Percentiles rank a stretch among this genome's conserved stretches.
These are phyloP conservation scores for Fusarium nodosum DNA, from an alignment of 2,329 filamentous ascomycete genomes.

Conservation along the genomic window DNA sequence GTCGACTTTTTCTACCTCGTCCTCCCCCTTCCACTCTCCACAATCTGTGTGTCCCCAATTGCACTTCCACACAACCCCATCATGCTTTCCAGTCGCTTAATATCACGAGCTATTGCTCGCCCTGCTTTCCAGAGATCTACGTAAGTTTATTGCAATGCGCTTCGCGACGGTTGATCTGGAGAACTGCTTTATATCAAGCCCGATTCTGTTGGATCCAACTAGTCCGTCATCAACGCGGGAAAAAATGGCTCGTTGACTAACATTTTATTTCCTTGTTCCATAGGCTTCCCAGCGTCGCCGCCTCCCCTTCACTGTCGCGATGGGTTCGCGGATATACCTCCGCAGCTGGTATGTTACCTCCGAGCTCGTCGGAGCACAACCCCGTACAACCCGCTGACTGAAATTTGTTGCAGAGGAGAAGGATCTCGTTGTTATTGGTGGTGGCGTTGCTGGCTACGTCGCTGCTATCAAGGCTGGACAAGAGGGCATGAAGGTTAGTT, in stretches of 20 bases:
- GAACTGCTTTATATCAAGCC: conserved; percentile 31
- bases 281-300: conserved; percentile 65
- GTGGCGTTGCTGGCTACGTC: conserved; percentile 98
- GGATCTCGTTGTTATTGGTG: conserved; percentile 97
- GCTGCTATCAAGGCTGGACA: conserved; percentile 99
- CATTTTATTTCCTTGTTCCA: conserved; percentile 19
- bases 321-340: conserved; percentile 72
- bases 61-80: conserved; percentile 48
- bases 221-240: conserved; percentile 1
- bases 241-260: conserved; percentile 47
- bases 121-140: conserved; percentile 68
- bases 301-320: conserved; percentile 62
- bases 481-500: conserved; percentile 87
- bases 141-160: conserved; percentile 57
- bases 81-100: conserved; percentile 74
- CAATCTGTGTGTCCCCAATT: conserved; percentile 45
- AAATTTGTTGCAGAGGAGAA: conserved; percentile 78
- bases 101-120: conserved; percentile 69
- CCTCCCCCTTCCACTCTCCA: conserved; percentile 40
- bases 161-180: conserved; percentile 19
- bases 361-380: conserved; percentile 24
- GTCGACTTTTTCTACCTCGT: conserved; percentile 43
- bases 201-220: conserved; percentile 26
- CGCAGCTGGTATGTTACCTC: conserved; percentile 63
- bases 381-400: conserved; percentile 40